Conservation (phyloP, 257 asterid genomes). For the Solanum piurae region DNA sequence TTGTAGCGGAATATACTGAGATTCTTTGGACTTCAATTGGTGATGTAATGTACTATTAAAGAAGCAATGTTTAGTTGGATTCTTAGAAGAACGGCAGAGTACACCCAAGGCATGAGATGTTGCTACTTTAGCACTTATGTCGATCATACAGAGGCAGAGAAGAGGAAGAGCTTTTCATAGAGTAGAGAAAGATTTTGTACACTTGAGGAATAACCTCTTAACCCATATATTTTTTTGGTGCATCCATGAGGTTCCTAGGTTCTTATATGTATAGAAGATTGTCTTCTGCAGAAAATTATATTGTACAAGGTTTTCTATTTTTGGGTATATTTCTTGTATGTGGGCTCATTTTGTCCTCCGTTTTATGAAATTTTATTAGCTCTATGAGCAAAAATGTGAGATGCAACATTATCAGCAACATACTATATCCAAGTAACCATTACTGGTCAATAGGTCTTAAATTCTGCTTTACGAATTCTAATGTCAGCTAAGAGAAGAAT, state of each 20-base stretch:
- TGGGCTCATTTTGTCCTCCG: not conserved
- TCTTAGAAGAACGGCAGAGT: not conserved
- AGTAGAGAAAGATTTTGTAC: not conserved
- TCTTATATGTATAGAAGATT: not conserved
- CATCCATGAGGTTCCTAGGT: not conserved
- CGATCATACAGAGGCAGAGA: not conserved
- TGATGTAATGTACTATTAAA: not conserved
- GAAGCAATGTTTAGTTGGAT: not conserved
- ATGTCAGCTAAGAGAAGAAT: not conserved
- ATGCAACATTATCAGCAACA: not conserved
- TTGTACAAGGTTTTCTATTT: not conserved
- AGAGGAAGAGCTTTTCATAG: not conserved
- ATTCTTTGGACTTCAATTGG: not conserved
- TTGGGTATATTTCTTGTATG: not conserved
- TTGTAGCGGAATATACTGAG: not conserved
- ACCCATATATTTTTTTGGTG: not conserved
- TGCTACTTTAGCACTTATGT: not conserved
- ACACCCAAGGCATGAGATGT: not conserved
- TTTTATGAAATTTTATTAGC: not conserved
- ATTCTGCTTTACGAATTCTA: not conserved
- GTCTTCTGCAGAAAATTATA: not conserved
- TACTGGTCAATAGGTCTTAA: not conserved
- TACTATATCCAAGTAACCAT: not conserved
- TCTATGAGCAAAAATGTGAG: not conserved
- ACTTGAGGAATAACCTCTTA: not conserved